Conservation (phyloP, 1,284 basidiomycete genomes). For the Rhodofomes roseus region DNA sequence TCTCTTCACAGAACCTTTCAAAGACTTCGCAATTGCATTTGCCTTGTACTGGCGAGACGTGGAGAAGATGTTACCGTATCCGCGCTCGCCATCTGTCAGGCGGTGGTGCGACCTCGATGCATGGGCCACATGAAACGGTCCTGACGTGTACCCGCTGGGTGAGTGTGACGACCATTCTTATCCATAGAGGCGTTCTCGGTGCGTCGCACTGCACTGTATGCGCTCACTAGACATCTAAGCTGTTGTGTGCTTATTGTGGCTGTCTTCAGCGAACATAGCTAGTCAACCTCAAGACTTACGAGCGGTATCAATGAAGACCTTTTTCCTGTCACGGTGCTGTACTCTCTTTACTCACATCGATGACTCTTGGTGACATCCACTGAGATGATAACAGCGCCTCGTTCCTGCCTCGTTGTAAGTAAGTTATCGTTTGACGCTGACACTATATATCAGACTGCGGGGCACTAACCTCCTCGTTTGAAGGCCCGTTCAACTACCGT, state of each 20-base stretch:
- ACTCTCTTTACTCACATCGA: background rate
- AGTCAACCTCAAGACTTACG: background rate
- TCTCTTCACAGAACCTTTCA: background rate
- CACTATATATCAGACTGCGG: background rate
- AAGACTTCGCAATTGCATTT: background rate
- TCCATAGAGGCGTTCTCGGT: background rate
- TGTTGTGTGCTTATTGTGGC: too few relatives aligned
- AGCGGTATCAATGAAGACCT: background rate
- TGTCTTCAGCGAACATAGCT: too few relatives aligned
- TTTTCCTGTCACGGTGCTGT: background rate
- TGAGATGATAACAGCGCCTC: background rate
- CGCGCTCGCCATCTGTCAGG: background rate
- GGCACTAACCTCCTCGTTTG: background rate
- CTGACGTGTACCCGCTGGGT: background rate
- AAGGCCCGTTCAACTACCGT: background rate
- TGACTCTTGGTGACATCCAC: background rate
- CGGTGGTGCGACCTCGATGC: background rate
- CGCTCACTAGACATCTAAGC: too few relatives aligned
- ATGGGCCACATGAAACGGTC: background rate
- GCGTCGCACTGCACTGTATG: background rate
- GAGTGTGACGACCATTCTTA: background rate
- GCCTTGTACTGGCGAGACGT: background rate
- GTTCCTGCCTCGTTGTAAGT: constrained; percentile 6
- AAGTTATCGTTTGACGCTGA: background rate
- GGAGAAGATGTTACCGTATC: background rate